Base-by-base conservation (phyloP, 2,329 filamentous ascomycete genomes). In the Sporothrix mexicana region DNA sequence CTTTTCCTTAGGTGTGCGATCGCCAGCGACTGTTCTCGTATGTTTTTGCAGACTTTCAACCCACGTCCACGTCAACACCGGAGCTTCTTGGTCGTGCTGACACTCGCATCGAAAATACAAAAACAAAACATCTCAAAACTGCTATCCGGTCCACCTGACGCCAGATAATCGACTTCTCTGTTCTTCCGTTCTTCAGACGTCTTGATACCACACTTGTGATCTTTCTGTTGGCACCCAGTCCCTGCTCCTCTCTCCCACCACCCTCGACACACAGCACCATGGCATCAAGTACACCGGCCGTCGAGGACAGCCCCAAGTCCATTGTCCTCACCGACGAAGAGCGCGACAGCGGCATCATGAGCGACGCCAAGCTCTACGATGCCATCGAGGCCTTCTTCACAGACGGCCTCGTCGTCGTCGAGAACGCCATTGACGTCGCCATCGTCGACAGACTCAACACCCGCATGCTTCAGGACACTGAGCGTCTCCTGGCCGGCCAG, bases 391-490 rank as follows among this genome's bases (percentile, higher is more conserved):
- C 76, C 25, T 77, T 78, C 71, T 78, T 78, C 69, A 75, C 72
- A 1, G 76, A 78, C 57, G 77, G 77, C 15, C 68, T 78, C 13
- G 77, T 78, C 15, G 76, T 78, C 3, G 73, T 78, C 51, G 77
- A 77, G 49, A 78, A 78, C 67, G 76, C 77, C 17, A 76, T 78
- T 49, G 73, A 77, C 30, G 72, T 68, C 10, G 76, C 74, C 66
- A 78, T 79, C 68, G 77, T 79, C 64, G 78, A 79, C 75, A 78
- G 70, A 74, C 76, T 77, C 70, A 79, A 76, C 74, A 74, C 74
- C 59, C 76, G 74, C 53, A 77, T 74, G 74, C 76, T 74, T 41
- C 55, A 77, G 43, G 77, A 77, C 66, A 77, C 77, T 7, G 72
- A 72, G 17, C 75, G 75, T 66, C 74, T 77, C 13, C 70, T 77